Evolutionary conservation across 768 basidiomycete genomes (phyloP).

Genomic region (Russula vinacea): DNA sequence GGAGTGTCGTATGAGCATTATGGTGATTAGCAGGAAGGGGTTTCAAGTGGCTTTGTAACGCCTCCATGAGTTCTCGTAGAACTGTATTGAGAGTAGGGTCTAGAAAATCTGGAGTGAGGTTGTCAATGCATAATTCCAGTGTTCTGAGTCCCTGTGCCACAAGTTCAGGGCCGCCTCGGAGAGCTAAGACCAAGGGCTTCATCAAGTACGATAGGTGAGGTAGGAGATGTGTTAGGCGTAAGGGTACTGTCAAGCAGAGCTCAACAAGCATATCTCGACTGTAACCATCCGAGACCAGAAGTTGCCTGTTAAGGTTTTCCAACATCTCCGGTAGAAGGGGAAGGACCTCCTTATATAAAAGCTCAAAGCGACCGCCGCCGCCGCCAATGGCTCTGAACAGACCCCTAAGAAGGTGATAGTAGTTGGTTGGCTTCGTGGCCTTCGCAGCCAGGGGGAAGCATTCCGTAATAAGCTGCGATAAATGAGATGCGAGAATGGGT

Average conservation of each 20-base stretch:
- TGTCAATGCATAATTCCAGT: slow-evolving; percentile 98
- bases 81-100: slow-evolving; percentile 94
- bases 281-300: slow-evolving; percentile 78
- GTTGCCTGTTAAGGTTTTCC: slow-evolving; percentile 87
- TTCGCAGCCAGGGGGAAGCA: slow-evolving; percentile 93
- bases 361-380: slow-evolving; percentile 88
- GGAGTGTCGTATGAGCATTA: slow-evolving; percentile 90
- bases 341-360: slow-evolving; percentile 92
- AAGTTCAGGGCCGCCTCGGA: slow-evolving; percentile 83
- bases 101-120: slow-evolving; percentile 94
- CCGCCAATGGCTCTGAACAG: slow-evolving; percentile 93
- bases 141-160: slow-evolving; percentile 95
- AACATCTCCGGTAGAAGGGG: slow-evolving; percentile 97
- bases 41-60: slow-evolving; percentile 85
- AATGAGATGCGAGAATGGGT: slow-evolving; percentile 87
- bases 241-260: slow-evolving; percentile 92
- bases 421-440: slow-evolving; percentile 85
- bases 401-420: slow-evolving; percentile 87
- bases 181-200: slow-evolving; percentile 90
- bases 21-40: slow-evolving; percentile 86
- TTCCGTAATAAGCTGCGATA: slow-evolving; percentile 91
- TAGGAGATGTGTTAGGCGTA: slow-evolving; percentile 91
- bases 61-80: slow-evolving; percentile 90
- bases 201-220: slow-evolving; percentile 94
- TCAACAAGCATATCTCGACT: slow-evolving; percentile 93